Conservation (phyloP, 1,139 yeast species). For the Suhomyces bribrorum region DNA sequence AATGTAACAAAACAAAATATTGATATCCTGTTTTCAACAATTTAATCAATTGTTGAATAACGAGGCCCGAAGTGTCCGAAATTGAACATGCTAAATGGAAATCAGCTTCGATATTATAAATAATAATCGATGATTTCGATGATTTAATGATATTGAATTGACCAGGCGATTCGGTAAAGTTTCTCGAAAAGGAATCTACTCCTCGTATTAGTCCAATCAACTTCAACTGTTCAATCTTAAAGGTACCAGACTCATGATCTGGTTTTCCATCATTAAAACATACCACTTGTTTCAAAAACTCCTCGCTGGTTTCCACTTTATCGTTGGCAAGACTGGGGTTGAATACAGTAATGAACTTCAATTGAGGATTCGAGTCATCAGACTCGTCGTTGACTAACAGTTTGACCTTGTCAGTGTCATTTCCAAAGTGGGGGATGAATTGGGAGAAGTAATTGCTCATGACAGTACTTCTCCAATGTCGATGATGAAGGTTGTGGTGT, state of each 20-base stretch:
- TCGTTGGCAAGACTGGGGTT: slow-evolving; percentile 14
- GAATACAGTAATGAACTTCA: slow-evolving; percentile 16
- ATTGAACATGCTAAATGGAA: slow-evolving; percentile 34
- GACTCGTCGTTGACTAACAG: slow-evolving; percentile 3
- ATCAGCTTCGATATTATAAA: slow-evolving; percentile 28
- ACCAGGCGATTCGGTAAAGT: slow-evolving; percentile 16
- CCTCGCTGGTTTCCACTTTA: slow-evolving; percentile 29
- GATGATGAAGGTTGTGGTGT: not conserved
- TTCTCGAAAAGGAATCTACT: slow-evolving; percentile 29
- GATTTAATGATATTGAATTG: slow-evolving; percentile 28
- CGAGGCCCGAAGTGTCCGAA: slow-evolving; percentile 21
- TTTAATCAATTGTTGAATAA: slow-evolving; percentile 30
- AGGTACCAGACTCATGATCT: slow-evolving; percentile 4
- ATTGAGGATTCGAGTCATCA: slow-evolving; percentile 5
- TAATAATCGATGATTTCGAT: slow-evolving; percentile 28
- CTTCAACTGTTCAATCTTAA: slow-evolving; percentile 29
- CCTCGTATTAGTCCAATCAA: slow-evolving; percentile 43
- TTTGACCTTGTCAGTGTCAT: slow-evolving; percentile 3
- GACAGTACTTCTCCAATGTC: not conserved
- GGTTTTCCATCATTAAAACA: slow-evolving; percentile 26
- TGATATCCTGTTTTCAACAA: slow-evolving; percentile 26
- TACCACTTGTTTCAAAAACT: slow-evolving; percentile 31
- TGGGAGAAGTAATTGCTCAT: slow-evolving; percentile 20
- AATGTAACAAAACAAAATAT: slow-evolving; percentile 31
- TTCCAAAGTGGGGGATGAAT: slow-evolving; percentile 15